Percentiles rank a stretch among this genome's conserved stretches.
phyloP scores from a whole-genome alignment of 805 yeast genomes.

The Lachancea fermentati region DNA sequence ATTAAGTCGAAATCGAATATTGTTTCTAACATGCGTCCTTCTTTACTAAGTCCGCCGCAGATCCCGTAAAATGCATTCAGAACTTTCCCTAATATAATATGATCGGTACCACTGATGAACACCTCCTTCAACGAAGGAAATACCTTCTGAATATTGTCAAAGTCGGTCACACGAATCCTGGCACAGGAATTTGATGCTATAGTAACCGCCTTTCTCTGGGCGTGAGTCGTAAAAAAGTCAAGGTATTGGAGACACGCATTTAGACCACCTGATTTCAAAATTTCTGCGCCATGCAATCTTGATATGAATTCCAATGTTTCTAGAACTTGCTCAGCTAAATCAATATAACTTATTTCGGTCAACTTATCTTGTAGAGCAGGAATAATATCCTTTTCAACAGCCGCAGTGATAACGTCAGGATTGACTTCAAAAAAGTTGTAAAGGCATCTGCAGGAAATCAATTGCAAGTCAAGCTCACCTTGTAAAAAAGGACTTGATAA shows the following conservation, averaged over 20 bases:
- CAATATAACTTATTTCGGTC: conserved; percentile 74
- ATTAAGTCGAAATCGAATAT: conserved; percentile 31
- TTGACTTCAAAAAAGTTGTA: conserved; percentile 75
- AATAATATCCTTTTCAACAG: conserved; percentile 61
- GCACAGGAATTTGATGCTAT: conserved; percentile 69
- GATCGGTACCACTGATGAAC: conserved; percentile 52
- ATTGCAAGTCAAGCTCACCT: conserved; percentile 71
- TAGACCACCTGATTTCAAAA: conserved; percentile 57
- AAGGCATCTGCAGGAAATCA: conserved; percentile 78
- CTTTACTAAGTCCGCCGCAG: conserved; percentile 21
- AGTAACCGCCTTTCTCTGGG: conserved; percentile 74
- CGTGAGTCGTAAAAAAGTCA: conserved; percentile 85
- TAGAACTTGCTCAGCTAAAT: conserved; percentile 85
- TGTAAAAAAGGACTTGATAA: conserved; percentile 51
- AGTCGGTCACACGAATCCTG: conserved; percentile 39
- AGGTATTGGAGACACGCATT: conserved; percentile 62
- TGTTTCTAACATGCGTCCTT: conserved; percentile 14
- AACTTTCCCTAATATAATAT: conserved; percentile 17
- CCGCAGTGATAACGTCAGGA: conserved; percentile 54
- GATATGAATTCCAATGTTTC: conserved; percentile 69
- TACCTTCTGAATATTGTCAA: conserved; percentile 46
- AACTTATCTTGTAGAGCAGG: conserved; percentile 61
- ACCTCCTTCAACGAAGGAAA: conserved; percentile 53
- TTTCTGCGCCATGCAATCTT: conserved; percentile 43
- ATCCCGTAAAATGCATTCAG: conserved; percentile 23